These are phyloP conservation scores for Boletus vinaceobasis DNA, from an alignment of 768 basidiomycete genomes.

Conservation along the genomic window DNA sequence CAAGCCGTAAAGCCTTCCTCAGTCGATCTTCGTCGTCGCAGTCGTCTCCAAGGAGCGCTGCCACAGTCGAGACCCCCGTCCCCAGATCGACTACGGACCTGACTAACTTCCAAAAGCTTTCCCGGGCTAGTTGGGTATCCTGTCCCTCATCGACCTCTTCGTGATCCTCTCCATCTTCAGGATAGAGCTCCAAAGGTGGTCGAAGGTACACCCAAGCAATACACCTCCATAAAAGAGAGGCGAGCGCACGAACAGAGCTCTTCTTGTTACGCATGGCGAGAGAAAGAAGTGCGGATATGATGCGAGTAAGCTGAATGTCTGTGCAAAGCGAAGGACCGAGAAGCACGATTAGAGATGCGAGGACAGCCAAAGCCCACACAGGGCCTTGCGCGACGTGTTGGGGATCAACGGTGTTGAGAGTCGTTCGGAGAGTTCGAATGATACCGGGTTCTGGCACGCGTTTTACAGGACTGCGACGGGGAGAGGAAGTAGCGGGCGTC, in stretches of 20 bases:
- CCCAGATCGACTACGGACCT: slow-evolving; percentile 54
- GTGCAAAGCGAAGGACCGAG: slow-evolving; percentile 53
- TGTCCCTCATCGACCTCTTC: slow-evolving; percentile 18
- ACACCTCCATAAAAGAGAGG: slow-evolving; percentile 62
- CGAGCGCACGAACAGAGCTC: slow-evolving; percentile 59
- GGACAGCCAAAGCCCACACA: slow-evolving; percentile 70
- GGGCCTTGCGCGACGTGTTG: slow-evolving; percentile 68
- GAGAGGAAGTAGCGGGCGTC: slow-evolving; percentile 33
- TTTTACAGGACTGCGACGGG: slow-evolving; percentile 36
- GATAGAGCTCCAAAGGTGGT: slow-evolving; percentile 34
- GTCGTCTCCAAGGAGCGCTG: slow-evolving; percentile 46
- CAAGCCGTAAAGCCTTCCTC: slow-evolving; percentile 44
- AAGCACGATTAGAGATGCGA: slow-evolving; percentile 64
- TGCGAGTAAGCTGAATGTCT: slow-evolving; percentile 41
- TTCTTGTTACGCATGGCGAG: slow-evolving; percentile 60
- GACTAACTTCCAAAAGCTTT: slow-evolving; percentile 48
- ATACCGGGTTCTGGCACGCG: slow-evolving; percentile 47
- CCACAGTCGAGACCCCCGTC: slow-evolving; percentile 55
- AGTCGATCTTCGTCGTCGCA: slow-evolving; percentile 40
- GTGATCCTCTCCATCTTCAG: slow-evolving; percentile 25
- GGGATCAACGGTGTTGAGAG: slow-evolving; percentile 53
- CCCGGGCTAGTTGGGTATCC: slow-evolving; percentile 28
- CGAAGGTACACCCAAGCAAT: slow-evolving; percentile 65
- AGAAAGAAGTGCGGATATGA: slow-evolving; percentile 48
- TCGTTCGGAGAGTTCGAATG: slow-evolving; percentile 63